Evolutionary conservation across 192 early-diverging fungal species (phyloP), one percentile per base, ranked within the genome.

Genomic region (Coemansia javaensis): DNA sequence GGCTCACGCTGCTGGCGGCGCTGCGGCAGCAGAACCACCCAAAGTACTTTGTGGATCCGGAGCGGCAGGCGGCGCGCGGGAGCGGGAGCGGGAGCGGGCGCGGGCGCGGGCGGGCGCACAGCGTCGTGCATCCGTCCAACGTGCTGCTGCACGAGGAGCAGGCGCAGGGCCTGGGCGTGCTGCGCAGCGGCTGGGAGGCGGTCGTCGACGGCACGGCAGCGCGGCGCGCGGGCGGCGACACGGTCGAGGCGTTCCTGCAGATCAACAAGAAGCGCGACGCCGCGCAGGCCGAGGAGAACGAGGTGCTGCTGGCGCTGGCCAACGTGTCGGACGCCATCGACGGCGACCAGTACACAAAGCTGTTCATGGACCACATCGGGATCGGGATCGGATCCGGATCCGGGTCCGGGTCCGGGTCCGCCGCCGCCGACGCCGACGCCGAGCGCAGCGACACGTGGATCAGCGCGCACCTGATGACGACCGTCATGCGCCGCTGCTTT

Each of bases 401-500:
- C n/a, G n/a, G n/a, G n/a, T n/a, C n/a, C n/a, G n/a, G n/a, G n/a
- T n/a, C n/a, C n/a, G n/a, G n/a, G n/a, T n/a, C n/a, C 34, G 48
- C 51, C 17, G 21, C 39, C 1, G 32, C 59, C 3, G 50, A 36
- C 7, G 45, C 45, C 1, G 20, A 50, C 32, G 32, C 28, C 15
- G 31, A 42, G 18, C 46, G 53, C 32, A 39, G 38, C 34, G 53
- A 53, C 15, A 62, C 59, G 0, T 75, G 71, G 71, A 63, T 75
- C 51, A 67, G 64, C 25, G 54, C 71, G 12, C 58, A 75, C 24
- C 52, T 75, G 42, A 75, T 75, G 71, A 67, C 71, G 2, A 66
- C 71, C 9, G 71, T 63, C n/a, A 75, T 75, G 71, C 64, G 71
- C 20, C 59, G 71, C 32, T 75, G 71, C 56, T 75, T 75, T 67